Evolutionary conservation across 1,284 basidiomycete genomes (phyloP).

Genomic region (Cystobasidiaceae sp.): DNA sequence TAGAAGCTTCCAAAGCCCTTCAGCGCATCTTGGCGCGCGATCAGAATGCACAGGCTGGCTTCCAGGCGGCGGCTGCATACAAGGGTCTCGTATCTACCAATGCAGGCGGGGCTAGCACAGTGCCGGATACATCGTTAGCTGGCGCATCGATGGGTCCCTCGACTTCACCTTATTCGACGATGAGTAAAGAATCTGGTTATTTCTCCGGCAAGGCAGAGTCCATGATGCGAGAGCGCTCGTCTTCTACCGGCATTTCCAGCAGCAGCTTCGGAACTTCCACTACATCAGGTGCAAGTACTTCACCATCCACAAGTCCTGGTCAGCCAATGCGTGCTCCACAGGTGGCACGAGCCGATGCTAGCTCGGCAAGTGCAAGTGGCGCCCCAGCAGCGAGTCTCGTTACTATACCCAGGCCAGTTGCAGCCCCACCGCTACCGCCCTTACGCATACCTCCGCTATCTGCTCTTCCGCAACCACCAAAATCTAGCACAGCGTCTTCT

Average conservation of each 20-base stretch:
- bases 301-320: not conserved
- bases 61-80: slow-evolving; percentile 13
- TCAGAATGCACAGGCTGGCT: slow-evolving; percentile 25
- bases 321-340: not conserved
- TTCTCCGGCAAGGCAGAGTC: not conserved
- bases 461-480: not conserved
- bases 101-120: too few relatives aligned
- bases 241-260: not conserved
- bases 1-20: slow-evolving; percentile 18
- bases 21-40: slow-evolving; percentile 23
- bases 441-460: not conserved
- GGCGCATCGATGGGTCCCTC: not conserved
- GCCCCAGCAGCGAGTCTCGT: not conserved
- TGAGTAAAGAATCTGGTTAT: slow-evolving; percentile 15
- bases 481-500: slow-evolving; percentile 12
- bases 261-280: not conserved
- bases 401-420: not conserved
- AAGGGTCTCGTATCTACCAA: slow-evolving; percentile 1
- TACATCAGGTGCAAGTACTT: not conserved
- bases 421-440: not conserved
- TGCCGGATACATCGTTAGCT: too few relatives aligned
- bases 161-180: not conserved
- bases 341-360: not conserved
- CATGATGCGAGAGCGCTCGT: slow-evolving; percentile 4
- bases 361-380: too few relatives aligned